Conservation (phyloP, 306 rosid genomes). For the Cucumis cinereus region DNA sequence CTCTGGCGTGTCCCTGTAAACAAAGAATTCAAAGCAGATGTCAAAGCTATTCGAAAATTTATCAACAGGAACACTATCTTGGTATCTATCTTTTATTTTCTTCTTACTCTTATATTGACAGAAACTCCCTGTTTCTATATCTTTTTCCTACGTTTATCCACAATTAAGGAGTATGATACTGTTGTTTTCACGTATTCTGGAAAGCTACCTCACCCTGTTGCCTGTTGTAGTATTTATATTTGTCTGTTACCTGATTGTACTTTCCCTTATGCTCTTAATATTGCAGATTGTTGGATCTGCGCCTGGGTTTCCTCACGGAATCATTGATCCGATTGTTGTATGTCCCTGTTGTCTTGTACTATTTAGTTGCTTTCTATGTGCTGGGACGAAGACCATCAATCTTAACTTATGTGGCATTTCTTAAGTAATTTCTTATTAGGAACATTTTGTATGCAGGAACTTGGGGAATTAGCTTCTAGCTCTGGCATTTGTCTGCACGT, state of each 20-base stretch:
- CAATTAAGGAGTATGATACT: background rate
- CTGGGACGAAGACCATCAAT: background rate
- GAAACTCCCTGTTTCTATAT: background rate
- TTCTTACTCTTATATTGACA: background rate
- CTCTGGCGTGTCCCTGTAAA: slow-evolving; percentile 80
- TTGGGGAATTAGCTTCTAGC: slow-evolving; percentile 74
- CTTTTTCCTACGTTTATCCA: background rate
- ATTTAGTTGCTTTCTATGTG: background rate
- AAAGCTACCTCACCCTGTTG: slow-evolving; percentile 13
- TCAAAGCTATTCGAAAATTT: slow-evolving; percentile 42
- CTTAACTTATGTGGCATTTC: background rate
- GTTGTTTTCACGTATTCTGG: slow-evolving; percentile 1
- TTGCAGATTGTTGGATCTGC: slow-evolving; percentile 95
- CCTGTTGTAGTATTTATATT: slow-evolving; percentile 14
- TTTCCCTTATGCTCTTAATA: slow-evolving; percentile 9
- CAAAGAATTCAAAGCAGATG: slow-evolving; percentile 68
- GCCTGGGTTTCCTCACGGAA: slow-evolving; percentile 96
- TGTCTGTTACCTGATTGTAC: slow-evolving; percentile 11
- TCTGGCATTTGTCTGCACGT: slow-evolving; percentile 80
- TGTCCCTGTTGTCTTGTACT: slow-evolving; percentile 10
- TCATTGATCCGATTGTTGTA: slow-evolving; percentile 89
- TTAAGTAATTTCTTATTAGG: background rate
- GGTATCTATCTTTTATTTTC: slow-evolving; percentile 27
- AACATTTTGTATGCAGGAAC: slow-evolving; percentile 47
- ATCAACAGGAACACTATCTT: slow-evolving; percentile 74